phyloP scores from a whole-genome alignment of 1,139 yeast species.

The Pneumocystis sp. region DNA sequence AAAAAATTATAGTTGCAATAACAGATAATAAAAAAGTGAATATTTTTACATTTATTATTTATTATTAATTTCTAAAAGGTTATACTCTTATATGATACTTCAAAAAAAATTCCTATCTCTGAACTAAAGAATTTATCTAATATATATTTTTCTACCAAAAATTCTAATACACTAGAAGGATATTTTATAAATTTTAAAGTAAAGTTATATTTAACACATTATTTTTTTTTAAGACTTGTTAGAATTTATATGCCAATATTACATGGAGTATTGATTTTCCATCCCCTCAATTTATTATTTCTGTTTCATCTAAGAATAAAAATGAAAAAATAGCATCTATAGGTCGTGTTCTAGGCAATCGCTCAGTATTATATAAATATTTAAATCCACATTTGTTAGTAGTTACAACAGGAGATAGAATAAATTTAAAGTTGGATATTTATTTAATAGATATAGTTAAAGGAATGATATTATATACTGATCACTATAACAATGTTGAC shows the following conservation, averaged over 20 bases:
- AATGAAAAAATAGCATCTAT: constrained; percentile 40
- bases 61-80: background rate
- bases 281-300: background rate
- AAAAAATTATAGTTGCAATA: background rate
- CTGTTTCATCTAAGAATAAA: constrained; percentile 17
- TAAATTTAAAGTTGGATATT: constrained; percentile 22
- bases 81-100: background rate
- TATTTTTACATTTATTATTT: background rate
- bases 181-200: background rate
- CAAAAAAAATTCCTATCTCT: background rate
- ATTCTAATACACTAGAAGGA: background rate
- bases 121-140: background rate
- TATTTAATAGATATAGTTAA: constrained; percentile 52
- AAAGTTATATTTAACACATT: constrained; percentile 13
- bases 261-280: constrained; percentile 30
- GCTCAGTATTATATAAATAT: constrained; percentile 71
- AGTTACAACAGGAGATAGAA: constrained; percentile 33
- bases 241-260: constrained; percentile 21
- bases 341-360: constrained; percentile 56
- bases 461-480: constrained; percentile 41
- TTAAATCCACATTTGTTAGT: constrained; percentile 56
- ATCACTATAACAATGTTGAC: constrained; percentile 15
- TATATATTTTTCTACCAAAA: constrained; percentile 13
- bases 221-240: constrained; percentile 19
- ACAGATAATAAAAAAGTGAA: background rate